Evolutionary conservation across 805 yeast species (phyloP).

Genomic region (Saturnispora silvae): DNA sequence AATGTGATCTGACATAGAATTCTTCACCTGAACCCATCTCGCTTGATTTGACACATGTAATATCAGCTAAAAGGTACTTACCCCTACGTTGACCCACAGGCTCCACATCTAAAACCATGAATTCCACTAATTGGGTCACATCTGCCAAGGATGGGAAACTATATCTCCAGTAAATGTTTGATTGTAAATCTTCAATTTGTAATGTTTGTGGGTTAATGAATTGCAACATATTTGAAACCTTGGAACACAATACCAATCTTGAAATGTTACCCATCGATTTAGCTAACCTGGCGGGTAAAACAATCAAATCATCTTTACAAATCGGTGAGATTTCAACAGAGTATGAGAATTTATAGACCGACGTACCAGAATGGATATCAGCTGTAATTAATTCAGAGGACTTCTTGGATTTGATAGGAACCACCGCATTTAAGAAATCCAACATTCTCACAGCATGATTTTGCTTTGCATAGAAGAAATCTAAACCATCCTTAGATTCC

Average conservation of each 20-base stretch:
- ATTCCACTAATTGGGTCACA: constrained; percentile 69
- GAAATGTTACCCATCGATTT: constrained; percentile 73
- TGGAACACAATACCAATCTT: constrained; percentile 74
- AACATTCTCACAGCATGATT: constrained; percentile 92
- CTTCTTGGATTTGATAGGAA: constrained; percentile 71
- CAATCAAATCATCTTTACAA: constrained; percentile 93
- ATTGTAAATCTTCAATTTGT: constrained; percentile 63
- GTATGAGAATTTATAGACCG: constrained; percentile 81
- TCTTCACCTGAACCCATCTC: constrained; percentile 78
- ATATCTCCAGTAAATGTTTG: constrained; percentile 68
- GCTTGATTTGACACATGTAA: constrained; percentile 78
- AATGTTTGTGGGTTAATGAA: constrained; percentile 78
- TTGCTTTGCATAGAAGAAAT: constrained; percentile 79
- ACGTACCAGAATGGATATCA: constrained; percentile 84
- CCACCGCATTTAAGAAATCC: constrained; percentile 76
- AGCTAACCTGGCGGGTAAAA: constrained; percentile 81
- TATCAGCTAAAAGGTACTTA: constrained; percentile 75
- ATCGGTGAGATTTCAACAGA: constrained; percentile 93
- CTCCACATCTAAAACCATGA: constrained; percentile 86
- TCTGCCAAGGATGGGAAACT: constrained; percentile 75
- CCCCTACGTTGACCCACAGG: constrained; percentile 76
- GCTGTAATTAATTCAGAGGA: constrained; percentile 87
- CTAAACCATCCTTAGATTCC: constrained; percentile 89
- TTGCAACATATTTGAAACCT: constrained; percentile 73
- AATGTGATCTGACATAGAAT: constrained; percentile 77